phyloP scores from a whole-genome alignment of 495 filamentous ascomycete genomes.

The Copromyces sp. region DNA sequence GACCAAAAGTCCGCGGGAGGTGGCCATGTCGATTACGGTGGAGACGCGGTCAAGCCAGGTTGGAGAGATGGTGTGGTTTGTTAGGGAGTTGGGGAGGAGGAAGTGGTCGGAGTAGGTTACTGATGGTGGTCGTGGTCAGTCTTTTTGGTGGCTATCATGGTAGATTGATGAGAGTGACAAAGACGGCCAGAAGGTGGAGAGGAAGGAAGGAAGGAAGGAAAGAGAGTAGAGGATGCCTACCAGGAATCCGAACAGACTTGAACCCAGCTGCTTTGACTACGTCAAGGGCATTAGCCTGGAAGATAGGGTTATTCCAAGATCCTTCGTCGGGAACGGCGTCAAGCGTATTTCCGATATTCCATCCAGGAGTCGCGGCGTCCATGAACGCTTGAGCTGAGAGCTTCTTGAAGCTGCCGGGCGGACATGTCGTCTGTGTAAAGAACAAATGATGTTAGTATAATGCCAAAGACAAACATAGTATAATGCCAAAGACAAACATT shows the following conservation, averaged over 20 bases:
- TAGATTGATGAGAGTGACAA: no score
- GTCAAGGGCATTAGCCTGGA: constrained; percentile 39
- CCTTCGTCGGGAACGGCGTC: constrained; percentile 49
- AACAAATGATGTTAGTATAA: background rate
- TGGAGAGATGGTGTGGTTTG: constrained; percentile 44
- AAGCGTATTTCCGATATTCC: constrained; percentile 51
- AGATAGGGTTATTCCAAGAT: constrained; percentile 47
- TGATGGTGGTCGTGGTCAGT: constrained; percentile 1
- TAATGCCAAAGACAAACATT: background rate
- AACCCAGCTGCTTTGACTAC: constrained; percentile 45
- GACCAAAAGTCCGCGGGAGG: constrained; percentile 39
- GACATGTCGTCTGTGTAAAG: background rate
- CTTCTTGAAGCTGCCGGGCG: constrained; percentile 35
- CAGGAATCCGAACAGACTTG: constrained; percentile 49
- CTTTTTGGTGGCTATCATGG: background rate
- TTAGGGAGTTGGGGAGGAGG: constrained; percentile 27
- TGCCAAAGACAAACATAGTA: background rate
- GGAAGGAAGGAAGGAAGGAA: background rate
- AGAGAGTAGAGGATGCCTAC: constrained; percentile 16
- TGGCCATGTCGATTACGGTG: constrained; percentile 48
- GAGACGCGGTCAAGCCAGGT: constrained; percentile 51
- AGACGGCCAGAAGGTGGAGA: background rate
- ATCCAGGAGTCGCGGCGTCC: constrained; percentile 58
- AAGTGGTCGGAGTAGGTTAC: constrained; percentile 54
- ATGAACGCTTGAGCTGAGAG: constrained; percentile 58